Percentiles rank a stretch among this genome's conserved stretches.
Conservation (phyloP, 768 basidiomycete genomes). For the Ephemerocybe angulata region DNA sequence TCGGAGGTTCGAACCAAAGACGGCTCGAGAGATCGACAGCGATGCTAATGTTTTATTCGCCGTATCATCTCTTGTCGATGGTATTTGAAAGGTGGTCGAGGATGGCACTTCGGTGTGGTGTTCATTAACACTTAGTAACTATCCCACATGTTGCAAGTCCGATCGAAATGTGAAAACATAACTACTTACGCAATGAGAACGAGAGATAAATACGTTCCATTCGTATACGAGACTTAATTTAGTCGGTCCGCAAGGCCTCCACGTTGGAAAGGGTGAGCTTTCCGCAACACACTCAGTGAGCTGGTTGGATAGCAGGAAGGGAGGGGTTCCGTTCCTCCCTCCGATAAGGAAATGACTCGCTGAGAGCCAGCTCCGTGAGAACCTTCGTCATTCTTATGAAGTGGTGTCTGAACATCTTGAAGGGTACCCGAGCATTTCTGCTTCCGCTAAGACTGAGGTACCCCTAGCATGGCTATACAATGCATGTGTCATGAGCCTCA, state of each 20-base stretch:
- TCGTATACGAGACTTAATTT: not conserved
- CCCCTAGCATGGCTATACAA: not conserved
- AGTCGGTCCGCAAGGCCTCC: not conserved
- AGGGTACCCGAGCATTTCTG: no score
- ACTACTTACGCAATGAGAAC: not conserved
- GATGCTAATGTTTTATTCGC: not conserved
- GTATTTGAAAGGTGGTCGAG: not conserved
- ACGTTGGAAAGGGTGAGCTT: no score
- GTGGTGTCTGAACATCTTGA: no score
- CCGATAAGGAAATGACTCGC: no score
- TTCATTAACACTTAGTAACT: no score
- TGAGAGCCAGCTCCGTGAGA: no score
- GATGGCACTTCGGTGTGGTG: not conserved
- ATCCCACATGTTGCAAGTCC: no score
- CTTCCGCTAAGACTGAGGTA: not conserved
- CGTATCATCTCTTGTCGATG: slow-evolving; percentile 1
- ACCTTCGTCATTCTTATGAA: no score
- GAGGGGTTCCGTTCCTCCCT: no score
- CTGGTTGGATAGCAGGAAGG: no score
- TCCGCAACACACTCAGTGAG: no score
- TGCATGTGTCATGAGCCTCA: not conserved
- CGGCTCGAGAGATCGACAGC: not conserved
- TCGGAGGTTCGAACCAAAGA: no score
- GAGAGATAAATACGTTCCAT: not conserved
- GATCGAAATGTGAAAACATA: not conserved